Conservation (phyloP, 2,329 filamentous ascomycete genomes). For the Fusarium floridanum region DNA sequence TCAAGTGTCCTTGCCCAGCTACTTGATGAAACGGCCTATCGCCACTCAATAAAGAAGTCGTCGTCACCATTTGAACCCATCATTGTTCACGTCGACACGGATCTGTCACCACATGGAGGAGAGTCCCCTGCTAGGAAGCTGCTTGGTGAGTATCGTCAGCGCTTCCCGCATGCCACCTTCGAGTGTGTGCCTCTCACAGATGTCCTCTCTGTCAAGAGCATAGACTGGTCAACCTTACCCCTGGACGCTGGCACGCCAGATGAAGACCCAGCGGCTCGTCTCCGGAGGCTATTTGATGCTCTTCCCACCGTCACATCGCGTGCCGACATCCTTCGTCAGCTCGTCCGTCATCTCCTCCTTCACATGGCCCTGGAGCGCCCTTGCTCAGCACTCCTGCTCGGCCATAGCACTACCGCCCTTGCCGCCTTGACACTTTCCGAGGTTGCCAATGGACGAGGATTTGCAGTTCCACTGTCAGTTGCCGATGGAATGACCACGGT, state of each 20-base stretch:
- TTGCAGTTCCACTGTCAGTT: constrained; percentile 83
- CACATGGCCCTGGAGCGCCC: constrained; percentile 68
- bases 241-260: constrained; percentile 26
- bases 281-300: constrained; percentile 68
- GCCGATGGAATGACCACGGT: constrained; percentile 74
- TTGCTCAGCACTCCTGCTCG: constrained; percentile 82
- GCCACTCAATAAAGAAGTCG: constrained; percentile 73
- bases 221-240: constrained; percentile 67
- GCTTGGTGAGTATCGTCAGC: constrained; percentile 64
- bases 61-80: constrained; percentile 76
- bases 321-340: constrained; percentile 77
- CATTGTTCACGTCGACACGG: constrained; percentile 67
- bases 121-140: constrained; percentile 58
- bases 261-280: constrained; percentile 53
- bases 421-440: constrained; percentile 88
- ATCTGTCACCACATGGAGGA: constrained; percentile 46
- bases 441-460: constrained; percentile 91
- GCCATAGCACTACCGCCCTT: constrained; percentile 87
- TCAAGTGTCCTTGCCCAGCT: constrained; percentile 84
- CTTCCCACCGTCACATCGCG: constrained; percentile 81
- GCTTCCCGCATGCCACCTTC: constrained; percentile 77
- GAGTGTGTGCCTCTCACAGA: constrained; percentile 73
- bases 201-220: constrained; percentile 64
- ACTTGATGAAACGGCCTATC: constrained; percentile 76
- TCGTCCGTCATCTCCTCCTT: constrained; percentile 80